phyloP scores from a whole-genome alignment of 495 filamentous ascomycete genomes.

The Talaromyces thailandensis region DNA sequence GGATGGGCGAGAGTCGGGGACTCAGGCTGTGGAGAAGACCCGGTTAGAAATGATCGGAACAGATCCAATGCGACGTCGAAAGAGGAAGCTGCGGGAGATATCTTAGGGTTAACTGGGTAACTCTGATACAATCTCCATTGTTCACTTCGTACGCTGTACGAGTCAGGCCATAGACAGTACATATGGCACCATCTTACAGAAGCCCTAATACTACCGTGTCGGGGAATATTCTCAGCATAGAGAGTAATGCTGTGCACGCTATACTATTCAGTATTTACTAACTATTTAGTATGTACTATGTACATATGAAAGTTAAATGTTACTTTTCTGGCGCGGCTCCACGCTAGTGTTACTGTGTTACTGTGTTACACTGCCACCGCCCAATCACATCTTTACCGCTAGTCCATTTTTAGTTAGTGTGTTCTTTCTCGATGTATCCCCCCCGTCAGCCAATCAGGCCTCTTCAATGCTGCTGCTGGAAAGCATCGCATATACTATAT shows the following conservation, averaged over 20 bases:
- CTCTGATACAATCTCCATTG: not conserved
- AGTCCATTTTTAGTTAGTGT: not conserved
- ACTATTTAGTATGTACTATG: too few relatives aligned
- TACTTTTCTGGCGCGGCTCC: not conserved
- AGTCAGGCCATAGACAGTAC: too few relatives aligned
- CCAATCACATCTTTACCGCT: too few relatives aligned
- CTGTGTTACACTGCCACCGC: too few relatives aligned
- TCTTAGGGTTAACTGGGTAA: not conserved
- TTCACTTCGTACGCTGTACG: too few relatives aligned
- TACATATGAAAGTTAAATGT: too few relatives aligned
- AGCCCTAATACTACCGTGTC: too few relatives aligned
- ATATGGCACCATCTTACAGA: too few relatives aligned
- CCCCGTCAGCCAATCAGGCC: not conserved
- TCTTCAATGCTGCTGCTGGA: not conserved
- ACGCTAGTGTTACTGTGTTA: not conserved
- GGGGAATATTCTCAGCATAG: too few relatives aligned
- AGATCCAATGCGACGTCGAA: not conserved
- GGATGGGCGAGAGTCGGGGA: not conserved
- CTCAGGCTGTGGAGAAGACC: not conserved
- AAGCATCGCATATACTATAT: too few relatives aligned
- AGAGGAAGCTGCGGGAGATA: not conserved
- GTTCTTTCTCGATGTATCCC: not conserved
- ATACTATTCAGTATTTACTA: too few relatives aligned
- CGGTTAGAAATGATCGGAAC: not conserved
- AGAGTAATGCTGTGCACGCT: too few relatives aligned